Conservation (phyloP, 306 rosid genomes). For the Lotus japonicus region DNA sequence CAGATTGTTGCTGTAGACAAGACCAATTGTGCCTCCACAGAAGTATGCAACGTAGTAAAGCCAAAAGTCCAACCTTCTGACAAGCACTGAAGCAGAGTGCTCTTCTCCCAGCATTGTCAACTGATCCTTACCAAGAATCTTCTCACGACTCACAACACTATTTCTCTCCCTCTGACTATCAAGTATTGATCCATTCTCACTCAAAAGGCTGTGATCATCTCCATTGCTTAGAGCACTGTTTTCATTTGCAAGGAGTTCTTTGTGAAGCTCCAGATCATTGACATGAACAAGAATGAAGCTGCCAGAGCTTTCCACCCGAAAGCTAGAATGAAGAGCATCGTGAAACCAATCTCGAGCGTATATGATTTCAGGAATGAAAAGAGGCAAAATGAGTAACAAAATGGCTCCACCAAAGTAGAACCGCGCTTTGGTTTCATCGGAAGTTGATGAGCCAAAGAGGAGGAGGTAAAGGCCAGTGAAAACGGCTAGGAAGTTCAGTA, state of each 20-base stretch:
- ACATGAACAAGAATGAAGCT: conserved; percentile 64
- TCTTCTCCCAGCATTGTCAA: conserved; percentile 82
- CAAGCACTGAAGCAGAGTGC: conserved; percentile 50
- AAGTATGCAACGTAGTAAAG: conserved; percentile 75
- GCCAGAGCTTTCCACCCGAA: conserved; percentile 44
- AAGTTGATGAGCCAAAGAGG: conserved; percentile 47
- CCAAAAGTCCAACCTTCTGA: conserved; percentile 79
- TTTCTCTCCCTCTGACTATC: conserved; percentile 17
- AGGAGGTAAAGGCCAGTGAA: conserved; percentile 79
- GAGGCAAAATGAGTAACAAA: conserved; percentile 54
- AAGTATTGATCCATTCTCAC: conserved; percentile 17
- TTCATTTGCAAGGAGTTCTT: conserved; percentile 56
- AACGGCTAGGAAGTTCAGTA: conserved; percentile 66
- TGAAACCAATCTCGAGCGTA: conserved; percentile 70
- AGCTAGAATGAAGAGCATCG: conserved; percentile 40
- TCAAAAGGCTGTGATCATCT: conserved; percentile 9
- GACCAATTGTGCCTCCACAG: conserved; percentile 94
- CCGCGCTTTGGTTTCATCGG: conserved; percentile 34
- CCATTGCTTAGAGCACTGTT: conserved; percentile 32
- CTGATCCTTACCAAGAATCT: conserved; percentile 43
- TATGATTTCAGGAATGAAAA: conserved; percentile 68
- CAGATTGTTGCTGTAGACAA: conserved; percentile 89
- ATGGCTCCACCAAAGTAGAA: conserved; percentile 63
- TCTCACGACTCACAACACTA: conserved; percentile 29
- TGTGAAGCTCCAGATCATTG: conserved; percentile 89